phyloP scores from a whole-genome alignment of 2,329 filamentous ascomycete species.

The Tothia fuscella region DNA sequence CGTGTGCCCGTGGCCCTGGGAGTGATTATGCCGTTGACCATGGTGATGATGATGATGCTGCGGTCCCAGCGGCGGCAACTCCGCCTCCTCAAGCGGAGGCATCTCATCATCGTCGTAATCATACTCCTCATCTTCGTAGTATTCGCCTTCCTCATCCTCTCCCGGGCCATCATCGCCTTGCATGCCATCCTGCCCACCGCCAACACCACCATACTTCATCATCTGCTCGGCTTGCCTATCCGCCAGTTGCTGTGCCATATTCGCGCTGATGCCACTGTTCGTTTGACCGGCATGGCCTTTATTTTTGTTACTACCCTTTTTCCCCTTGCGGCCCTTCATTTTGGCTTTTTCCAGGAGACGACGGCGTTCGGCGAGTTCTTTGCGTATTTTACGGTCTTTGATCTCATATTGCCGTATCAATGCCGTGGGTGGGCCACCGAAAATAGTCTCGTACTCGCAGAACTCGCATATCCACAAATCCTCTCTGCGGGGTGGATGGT shows the following conservation, averaged over 20 bases:
- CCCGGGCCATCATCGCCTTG: background rate
- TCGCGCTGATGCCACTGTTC: background rate
- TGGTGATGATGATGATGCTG: background rate
- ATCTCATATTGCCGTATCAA: constrained; percentile 88
- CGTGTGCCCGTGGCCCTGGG: too few relatives aligned
- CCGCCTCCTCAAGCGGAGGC: background rate
- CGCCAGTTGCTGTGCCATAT: background rate
- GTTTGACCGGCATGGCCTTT: background rate
- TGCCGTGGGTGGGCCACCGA: constrained; percentile 72
- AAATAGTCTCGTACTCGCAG: constrained; percentile 94
- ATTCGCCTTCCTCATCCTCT: constrained; percentile 7
- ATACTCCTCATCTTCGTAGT: constrained; percentile 9
- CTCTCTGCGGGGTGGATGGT: constrained; percentile 56
- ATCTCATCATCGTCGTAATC: constrained; percentile 8
- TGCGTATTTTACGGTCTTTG: constrained; percentile 77
- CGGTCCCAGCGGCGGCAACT: background rate
- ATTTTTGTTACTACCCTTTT: constrained; percentile 58
- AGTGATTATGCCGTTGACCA: background rate
- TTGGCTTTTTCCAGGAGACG: constrained; percentile 84
- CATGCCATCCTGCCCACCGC: too few relatives aligned
- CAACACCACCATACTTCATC: too few relatives aligned
- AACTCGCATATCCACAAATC: constrained; percentile 96
- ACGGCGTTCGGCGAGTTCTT: constrained; percentile 74
- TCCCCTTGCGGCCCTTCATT: constrained; percentile 81
- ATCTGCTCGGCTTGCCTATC: too few relatives aligned